Evolutionary conservation across 257 asterid genomes (phyloP).

Genomic region (Petunia axillaris): DNA sequence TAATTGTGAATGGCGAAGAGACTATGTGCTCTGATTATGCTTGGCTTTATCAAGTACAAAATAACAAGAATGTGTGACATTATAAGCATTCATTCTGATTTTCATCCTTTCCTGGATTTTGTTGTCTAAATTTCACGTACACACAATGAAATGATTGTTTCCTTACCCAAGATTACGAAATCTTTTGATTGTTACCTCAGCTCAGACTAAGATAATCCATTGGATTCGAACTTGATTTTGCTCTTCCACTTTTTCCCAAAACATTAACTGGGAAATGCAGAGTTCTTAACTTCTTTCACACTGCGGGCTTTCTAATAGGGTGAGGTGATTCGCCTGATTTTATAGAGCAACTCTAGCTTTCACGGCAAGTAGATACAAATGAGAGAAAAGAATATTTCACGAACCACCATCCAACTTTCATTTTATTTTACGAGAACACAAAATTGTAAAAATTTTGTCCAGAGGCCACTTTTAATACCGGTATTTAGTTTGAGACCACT

Average conservation of each 20-base stretch:
- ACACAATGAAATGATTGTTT: conserved; percentile 12
- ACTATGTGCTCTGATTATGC: not conserved
- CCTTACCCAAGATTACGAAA: conserved; percentile 20
- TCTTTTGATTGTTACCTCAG: conserved; percentile 18
- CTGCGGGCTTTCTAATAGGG: not conserved
- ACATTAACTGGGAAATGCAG: not conserved
- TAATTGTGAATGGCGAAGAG: conserved; percentile 5
- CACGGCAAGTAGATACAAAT: too few relatives aligned
- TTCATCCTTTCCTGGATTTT: not conserved
- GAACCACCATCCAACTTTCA: too few relatives aligned
- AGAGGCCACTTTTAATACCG: too few relatives aligned
- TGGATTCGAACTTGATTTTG: not conserved
- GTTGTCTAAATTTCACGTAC: not conserved
- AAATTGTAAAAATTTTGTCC: too few relatives aligned
- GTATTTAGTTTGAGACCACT: too few relatives aligned
- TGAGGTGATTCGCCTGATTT: too few relatives aligned
- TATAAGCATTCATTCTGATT: not conserved
- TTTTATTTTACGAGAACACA: too few relatives aligned
- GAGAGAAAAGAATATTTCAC: too few relatives aligned
- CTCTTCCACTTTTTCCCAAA: not conserved
- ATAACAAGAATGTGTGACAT: not conserved
- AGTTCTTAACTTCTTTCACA: too few relatives aligned
- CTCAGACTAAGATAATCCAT: not conserved
- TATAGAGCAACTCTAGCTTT: too few relatives aligned
- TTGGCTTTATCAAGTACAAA: conserved; percentile 1